Evolutionary conservation across 495 filamentous ascomycete species (phyloP), one percentile per base, ranked within the genome.

Genomic region (Talaromyces liani): DNA sequence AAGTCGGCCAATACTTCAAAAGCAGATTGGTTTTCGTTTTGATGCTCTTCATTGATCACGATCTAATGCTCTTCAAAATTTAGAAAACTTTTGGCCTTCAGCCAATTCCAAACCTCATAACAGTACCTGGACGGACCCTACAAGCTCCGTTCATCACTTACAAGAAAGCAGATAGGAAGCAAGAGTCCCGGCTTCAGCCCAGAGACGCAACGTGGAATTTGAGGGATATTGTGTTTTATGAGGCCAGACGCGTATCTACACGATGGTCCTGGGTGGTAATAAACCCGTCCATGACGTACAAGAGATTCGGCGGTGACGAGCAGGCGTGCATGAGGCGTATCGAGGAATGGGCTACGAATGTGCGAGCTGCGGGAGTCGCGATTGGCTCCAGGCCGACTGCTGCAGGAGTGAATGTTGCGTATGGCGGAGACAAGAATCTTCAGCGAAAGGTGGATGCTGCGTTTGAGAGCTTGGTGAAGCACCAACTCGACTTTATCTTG

Each of bases 51-150:
- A 1, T 36, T 49, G 29, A 14, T 4, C 79, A 24, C 64, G 65
- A n/a, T 65, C 71, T 41, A 63, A 65, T 34, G 36, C 36, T 34
- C 25, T 65, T 0, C 58, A 58, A 61, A 24, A 51, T 58, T 67
- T 64, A 65, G 74, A 56, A 63, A 33, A 10, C 22, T 6, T 91
- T 91, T 66, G 84, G 85, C 6, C 70, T 92, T 41, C 67, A 75
- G 4, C 73, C 87, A 0, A 72, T 72, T 9, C 72, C 79, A 7
- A 69, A 79, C 0, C 75, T 94, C 9, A 72, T 93, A 39, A 88
- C 87, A 0, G 87, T 93, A 1, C 69, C 70, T 0, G 91, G 81
- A 7, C 85, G 89, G 10, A 77, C 90, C 22, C 80, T 94, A 0
- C 2, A 45, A 0, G 64, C 83, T 0, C 90, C 90, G 0, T 61